These are phyloP conservation scores for Blastobotrys capitulatus DNA, from an alignment of 1,139 yeast genomes.

Conservation along the genomic window DNA sequence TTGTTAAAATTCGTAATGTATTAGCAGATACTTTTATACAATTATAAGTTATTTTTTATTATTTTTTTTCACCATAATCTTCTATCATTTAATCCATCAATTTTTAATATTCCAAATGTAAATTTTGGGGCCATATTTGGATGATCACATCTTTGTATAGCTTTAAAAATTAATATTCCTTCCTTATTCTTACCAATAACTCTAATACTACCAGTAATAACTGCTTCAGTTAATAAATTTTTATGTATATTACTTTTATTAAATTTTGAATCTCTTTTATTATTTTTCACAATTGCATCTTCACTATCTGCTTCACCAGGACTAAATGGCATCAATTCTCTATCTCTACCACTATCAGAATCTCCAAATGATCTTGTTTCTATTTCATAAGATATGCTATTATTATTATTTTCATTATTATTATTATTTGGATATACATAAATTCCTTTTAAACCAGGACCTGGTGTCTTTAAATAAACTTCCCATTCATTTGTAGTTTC, in stretches of 20 bases:
- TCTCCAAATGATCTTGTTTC: conserved; percentile 19
- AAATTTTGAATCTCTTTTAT: neutral
- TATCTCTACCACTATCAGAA: conserved; percentile 15
- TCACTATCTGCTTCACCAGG: conserved; percentile 21
- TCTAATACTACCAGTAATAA: conserved; percentile 19
- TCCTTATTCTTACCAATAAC: conserved; percentile 7
- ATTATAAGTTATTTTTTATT: conserved; percentile 1
- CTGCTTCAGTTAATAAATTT: conserved; percentile 14
- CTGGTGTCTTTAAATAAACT: conserved; percentile 19
- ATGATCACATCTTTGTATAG: conserved; percentile 19
- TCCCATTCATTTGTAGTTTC: conserved; percentile 13
- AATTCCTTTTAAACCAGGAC: conserved; percentile 23
- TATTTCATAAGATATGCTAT: conserved; percentile 9
- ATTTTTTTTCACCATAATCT: conserved; percentile 10
- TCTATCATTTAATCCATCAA: conserved; percentile 2
- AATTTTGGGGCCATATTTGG: conserved; percentile 20
- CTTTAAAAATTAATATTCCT: conserved; percentile 19
- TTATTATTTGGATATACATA: conserved; percentile 14
- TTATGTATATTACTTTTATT: neutral
- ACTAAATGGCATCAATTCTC: conserved; percentile 19
- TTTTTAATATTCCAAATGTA: conserved; percentile 8
- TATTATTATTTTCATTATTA: neutral
- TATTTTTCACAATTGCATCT: conserved; percentile 16
- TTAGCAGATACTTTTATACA: conserved; percentile 30
- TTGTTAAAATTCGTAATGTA: conserved; percentile 66